Evolutionary conservation across 2,329 filamentous ascomycete genomes (phyloP).

Genomic region (Fusarium gaditjirri): DNA sequence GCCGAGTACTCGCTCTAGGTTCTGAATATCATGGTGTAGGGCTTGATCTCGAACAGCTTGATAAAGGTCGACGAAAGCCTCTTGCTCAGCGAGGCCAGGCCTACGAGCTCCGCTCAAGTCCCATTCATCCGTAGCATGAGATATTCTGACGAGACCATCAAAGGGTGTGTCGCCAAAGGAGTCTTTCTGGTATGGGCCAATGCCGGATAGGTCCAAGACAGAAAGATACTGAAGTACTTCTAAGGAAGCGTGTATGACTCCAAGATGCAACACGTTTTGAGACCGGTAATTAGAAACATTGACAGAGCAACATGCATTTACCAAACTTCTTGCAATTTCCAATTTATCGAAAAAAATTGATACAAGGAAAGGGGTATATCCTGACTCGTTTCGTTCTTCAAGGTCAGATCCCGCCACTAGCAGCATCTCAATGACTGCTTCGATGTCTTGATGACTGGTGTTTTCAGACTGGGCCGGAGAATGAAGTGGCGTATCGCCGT

Average conservation of each 20-base stretch:
- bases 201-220: neutral
- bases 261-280: neutral
- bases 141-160: neutral
- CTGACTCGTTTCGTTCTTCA: fast-evolving
- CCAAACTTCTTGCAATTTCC: neutral
- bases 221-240: neutral
- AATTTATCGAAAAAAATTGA: fast-evolving
- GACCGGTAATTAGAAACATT: fast-evolving
- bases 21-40: conserved; percentile 1
- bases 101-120: fast-evolving
- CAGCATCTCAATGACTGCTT: neutral
- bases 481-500: neutral
- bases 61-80: conserved; percentile 15
- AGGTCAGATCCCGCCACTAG: neutral
- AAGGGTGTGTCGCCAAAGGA: neutral
- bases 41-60: conserved; percentile 14
- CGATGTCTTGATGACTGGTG: fast-evolving
- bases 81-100: neutral
- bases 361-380: fast-evolving
- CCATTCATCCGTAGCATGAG: fast-evolving
- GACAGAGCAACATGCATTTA: neutral
- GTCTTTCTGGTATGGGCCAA: neutral
- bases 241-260: fast-evolving
- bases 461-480: fast-evolving
- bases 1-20: neutral